A percentile compares a stretch with the other conserved stretches of the same genome.
Evolutionary conservation across 495 filamentous ascomycete species (phyloP).

Genomic region (Hyaloscypha finlandica): DNA sequence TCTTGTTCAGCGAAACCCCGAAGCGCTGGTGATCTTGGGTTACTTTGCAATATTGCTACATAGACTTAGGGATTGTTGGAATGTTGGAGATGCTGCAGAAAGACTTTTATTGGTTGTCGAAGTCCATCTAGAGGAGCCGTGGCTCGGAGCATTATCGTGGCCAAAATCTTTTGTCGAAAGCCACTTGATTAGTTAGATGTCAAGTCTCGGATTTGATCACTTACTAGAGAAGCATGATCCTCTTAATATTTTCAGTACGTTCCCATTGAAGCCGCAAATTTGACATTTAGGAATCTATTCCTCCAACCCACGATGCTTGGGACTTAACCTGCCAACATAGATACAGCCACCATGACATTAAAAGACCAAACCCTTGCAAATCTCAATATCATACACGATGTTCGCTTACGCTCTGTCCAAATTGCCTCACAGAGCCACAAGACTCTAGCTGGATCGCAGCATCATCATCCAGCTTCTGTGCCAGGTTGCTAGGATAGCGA

Average conservation of each 20-base stretch:
- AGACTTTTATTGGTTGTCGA: constrained; percentile 21
- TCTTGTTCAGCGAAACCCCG: constrained; percentile 36
- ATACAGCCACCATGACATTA: too few species aligned
- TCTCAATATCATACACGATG: too few species aligned
- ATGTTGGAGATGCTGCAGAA: constrained; percentile 40
- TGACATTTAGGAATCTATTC: too few species aligned
- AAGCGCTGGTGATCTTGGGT: constrained; percentile 47
- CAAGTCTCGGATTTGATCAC: too few species aligned
- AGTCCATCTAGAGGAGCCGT: constrained; percentile 20
- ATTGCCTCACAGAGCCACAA: neutral
- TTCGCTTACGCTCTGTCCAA: too few species aligned
- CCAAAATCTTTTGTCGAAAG: constrained; percentile 6
- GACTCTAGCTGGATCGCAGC: neutral
- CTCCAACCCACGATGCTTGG: too few species aligned
- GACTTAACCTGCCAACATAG: too few species aligned
- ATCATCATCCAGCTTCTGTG: neutral
- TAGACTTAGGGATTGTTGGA: constrained; percentile 38
- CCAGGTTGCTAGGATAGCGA: constrained; percentile 37
- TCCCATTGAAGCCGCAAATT: too few species aligned
- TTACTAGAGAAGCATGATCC: too few species aligned
- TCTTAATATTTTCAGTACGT: too few species aligned
- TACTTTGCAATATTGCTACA: constrained; percentile 44
- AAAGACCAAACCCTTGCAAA: too few species aligned
- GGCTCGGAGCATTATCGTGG: constrained; percentile 22
- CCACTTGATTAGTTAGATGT: too few species aligned